Evolutionary conservation across 2,329 filamentous ascomycete species (phyloP).

Genomic region (Penicillium rolfsii): DNA sequence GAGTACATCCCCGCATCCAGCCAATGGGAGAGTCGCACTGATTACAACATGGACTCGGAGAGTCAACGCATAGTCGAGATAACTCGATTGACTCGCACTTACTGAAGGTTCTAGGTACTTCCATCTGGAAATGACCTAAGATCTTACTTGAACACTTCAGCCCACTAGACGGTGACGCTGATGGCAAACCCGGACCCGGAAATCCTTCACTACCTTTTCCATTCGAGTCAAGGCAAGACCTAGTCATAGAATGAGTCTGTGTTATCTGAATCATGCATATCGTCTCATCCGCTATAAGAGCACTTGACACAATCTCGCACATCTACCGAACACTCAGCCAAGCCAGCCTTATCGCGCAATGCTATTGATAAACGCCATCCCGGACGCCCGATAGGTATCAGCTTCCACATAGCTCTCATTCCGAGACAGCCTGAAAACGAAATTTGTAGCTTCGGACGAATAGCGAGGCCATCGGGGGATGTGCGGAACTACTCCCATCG

Average conservation of each 20-base stretch:
- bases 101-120: neutral
- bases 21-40: neutral
- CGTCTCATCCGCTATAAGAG: neutral
- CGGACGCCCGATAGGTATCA: conserved; percentile 33
- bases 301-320: neutral
- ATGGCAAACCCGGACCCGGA: too few relatives aligned
- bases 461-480: conserved; percentile 34
- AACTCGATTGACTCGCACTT: too few relatives aligned
- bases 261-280: neutral
- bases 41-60: neutral
- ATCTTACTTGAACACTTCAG: too few relatives aligned
- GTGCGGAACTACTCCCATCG: conserved; percentile 26
- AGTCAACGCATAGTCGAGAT: neutral
- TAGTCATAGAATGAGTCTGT: neutral
- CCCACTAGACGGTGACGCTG: too few relatives aligned
- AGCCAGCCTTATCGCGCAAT: conserved; percentile 25
- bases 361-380: conserved; percentile 34
- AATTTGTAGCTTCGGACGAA: conserved; percentile 24
- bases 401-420: conserved; percentile 33
- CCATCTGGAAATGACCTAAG: too few relatives aligned
- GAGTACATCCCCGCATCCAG: neutral
- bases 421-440: conserved; percentile 35
- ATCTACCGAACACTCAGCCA: neutral
- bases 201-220: too few relatives aligned
- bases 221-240: neutral